Evolutionary conservation across 805 yeast species (phyloP).

Genomic region (Komagataella ulmi): DNA sequence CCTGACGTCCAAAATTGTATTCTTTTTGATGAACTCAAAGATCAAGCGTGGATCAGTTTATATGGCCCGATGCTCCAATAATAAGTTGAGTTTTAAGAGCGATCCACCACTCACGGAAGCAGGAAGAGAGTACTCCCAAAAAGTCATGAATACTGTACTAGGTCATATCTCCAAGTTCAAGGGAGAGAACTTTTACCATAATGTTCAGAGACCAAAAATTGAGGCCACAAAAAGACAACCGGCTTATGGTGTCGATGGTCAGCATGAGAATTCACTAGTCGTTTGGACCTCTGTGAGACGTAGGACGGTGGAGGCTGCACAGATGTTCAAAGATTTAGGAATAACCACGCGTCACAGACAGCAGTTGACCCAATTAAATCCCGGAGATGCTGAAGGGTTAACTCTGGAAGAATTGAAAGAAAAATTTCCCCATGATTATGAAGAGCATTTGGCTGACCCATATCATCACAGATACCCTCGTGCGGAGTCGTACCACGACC

Average conservation of each 20-base stretch:
- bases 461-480: conserved; percentile 88
- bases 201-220: conserved; percentile 2
- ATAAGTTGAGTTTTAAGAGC: conserved; percentile 44
- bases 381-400: conserved; percentile 74
- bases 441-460: conserved; percentile 58
- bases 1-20: conserved; percentile 79
- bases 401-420: conserved; percentile 42
- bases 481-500: conserved; percentile 91
- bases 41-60: conserved; percentile 84
- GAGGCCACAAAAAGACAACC: conserved; percentile 15
- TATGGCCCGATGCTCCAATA: conserved; percentile 71
- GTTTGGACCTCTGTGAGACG: conserved; percentile 95
- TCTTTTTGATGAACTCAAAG: conserved; percentile 82
- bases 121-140: conserved; percentile 56
- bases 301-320: conserved; percentile 72
- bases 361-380: conserved; percentile 78
- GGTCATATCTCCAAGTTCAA: conserved; percentile 15
- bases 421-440: conserved; percentile 58
- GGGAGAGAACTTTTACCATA: conserved; percentile 17
- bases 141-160: conserved; percentile 44
- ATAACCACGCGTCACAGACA: conserved; percentile 62
- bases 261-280: conserved; percentile 46
- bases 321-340: conserved; percentile 48
- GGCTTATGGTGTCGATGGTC: conserved; percentile 36
- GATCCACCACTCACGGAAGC: conserved; percentile 76